Base-by-base conservation (phyloP, 179 eudicot genomes). In the Silene coronaria region DNA sequence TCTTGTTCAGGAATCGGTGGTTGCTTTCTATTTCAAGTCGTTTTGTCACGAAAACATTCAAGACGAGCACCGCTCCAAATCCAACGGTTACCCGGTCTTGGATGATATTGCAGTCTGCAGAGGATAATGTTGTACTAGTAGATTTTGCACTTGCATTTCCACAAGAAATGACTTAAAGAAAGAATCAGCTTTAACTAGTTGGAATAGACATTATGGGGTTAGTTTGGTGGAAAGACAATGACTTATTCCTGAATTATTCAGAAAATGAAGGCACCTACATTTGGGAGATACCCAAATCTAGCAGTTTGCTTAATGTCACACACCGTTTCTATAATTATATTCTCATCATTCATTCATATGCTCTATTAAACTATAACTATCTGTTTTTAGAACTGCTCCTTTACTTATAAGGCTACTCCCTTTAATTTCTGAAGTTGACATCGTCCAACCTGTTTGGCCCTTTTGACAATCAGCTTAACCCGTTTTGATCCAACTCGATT, bases 151-250 rank as follows among this genome's bases (percentile, higher is more conserved):
- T 67, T 55, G 23, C 73, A 36, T 7, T 64, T 6, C 17, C n/a
- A 10, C 53, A 67, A 57, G 66, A 51, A 22, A 51, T 66, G 72
- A 27, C 51, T 67, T 27, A 21, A 0, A 69, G 27, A 17, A 13
- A 75, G 53, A 42, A 22, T 2, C 30, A 24, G 27, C 48, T 30
- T 30, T 27, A 48, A 22, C 48, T 48, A 27, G 27, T 46, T 75
- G 72, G 68, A 51, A 21, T 55, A 27, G 71, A 36, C 67, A 36
- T 11, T 2, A 67, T 51, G 59, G 65, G 26, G 57, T 26, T 26
- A 76, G 62, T 77, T 62, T 48, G 67, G 79, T 70, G 24, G 70
- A 60, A 42, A 70, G 75, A 77, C 10, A 71, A 46, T 70, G 79
- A 77, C 62, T n/a, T 77, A 69, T 70, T 70, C 62, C 75, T 42